phyloP scores from a whole-genome alignment of 768 basidiomycete genomes.

The Hericium alpestre region DNA sequence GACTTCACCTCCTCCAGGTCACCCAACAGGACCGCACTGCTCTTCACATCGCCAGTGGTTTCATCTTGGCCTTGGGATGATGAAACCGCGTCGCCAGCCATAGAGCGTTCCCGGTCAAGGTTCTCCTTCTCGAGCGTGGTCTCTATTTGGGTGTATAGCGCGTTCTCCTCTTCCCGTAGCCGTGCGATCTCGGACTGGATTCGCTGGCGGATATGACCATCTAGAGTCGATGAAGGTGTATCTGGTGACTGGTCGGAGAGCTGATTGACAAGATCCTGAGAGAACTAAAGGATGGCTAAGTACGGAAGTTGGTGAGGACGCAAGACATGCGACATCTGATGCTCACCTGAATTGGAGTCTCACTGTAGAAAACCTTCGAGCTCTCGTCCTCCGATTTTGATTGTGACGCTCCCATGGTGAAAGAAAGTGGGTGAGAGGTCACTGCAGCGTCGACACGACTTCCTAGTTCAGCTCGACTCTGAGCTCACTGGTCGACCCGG shows the following conservation, averaged over 20 bases:
- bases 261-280: slow-evolving; percentile 71
- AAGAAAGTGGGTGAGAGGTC: not conserved
- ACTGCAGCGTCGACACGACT: too few relatives aligned
- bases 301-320: not conserved
- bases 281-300: slow-evolving; percentile 43
- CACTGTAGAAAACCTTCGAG: slow-evolving; percentile 39
- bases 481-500: too few relatives aligned
- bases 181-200: slow-evolving; percentile 60
- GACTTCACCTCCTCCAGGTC: slow-evolving; percentile 67
- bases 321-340: slow-evolving; percentile 1
- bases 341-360: slow-evolving; percentile 29
- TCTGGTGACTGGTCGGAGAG: slow-evolving; percentile 57
- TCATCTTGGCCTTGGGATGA: slow-evolving; percentile 25
- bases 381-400: slow-evolving; percentile 37
- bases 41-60: slow-evolving; percentile 34
- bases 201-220: slow-evolving; percentile 59
- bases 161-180: slow-evolving; percentile 59
- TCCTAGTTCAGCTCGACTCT: too few relatives aligned
- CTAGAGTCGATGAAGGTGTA: slow-evolving; percentile 53
- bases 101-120: slow-evolving; percentile 58
- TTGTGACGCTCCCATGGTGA: slow-evolving; percentile 55
- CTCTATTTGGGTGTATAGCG: slow-evolving; percentile 64
- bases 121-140: slow-evolving; percentile 80
- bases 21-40: slow-evolving; percentile 52
- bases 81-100: slow-evolving; percentile 29